Evolutionary conservation across 2,329 filamentous ascomycete species (phyloP).

Genomic region (Fusarium staphyleae): DNA sequence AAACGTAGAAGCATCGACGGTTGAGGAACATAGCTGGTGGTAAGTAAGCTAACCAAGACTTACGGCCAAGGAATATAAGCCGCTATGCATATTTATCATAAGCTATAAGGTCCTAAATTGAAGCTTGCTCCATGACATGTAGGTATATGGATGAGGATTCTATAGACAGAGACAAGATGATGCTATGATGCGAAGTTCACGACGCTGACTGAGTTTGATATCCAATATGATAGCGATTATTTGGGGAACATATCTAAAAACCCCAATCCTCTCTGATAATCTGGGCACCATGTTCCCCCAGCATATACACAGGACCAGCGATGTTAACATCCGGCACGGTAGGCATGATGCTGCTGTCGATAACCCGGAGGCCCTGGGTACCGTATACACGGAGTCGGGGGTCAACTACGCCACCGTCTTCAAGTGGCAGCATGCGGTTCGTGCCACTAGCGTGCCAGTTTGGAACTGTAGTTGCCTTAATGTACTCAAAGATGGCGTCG

Average conservation of each 20-base stretch:
- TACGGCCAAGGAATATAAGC: no score
- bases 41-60: no score
- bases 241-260: not conserved
- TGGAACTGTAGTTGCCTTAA: conserved; percentile 31
- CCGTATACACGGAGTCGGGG: conserved; percentile 55
- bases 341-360: conserved; percentile 59
- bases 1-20: no score
- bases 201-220: no score
- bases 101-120: no score
- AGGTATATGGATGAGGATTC: no score
- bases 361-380: conserved; percentile 55
- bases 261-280: conserved; percentile 3
- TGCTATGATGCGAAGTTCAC: no score
- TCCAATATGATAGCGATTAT: not conserved
- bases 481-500: conserved; percentile 39
- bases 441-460: conserved; percentile 53
- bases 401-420: conserved; percentile 56
- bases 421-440: conserved; percentile 54
- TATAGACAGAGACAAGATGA: no score
- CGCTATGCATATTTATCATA: no score
- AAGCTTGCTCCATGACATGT: no score
- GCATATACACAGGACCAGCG: conserved; percentile 1
- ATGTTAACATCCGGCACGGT: conserved; percentile 4
- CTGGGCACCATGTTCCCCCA: conserved; percentile 5
- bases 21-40: no score